Evolutionary conservation across 306 rosid genomes (phyloP), one percentile per base, ranked within the genome.

Genomic region (Rosa persica): DNA sequence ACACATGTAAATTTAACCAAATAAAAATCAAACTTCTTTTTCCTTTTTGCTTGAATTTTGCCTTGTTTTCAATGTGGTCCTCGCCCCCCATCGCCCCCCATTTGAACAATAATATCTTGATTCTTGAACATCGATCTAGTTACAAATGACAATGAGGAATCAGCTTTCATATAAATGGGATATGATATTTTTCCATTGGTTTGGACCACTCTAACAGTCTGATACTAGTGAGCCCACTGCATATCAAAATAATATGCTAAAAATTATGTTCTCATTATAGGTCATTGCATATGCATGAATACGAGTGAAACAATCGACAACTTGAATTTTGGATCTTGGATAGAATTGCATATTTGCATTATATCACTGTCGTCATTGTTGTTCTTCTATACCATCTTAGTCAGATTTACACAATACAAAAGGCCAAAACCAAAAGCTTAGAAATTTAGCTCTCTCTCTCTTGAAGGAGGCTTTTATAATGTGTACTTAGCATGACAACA

Each of bases 201-300:
- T 55, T 85, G 87, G 90, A 85, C 93, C 93, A 85, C 86, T 54
- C 5, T 46, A 38, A 46, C 36, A 60, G 65, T 60, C 13, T 74
- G 67, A 58, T 19, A 23, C 83, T 71, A 67, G 79, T 73, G 80
- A 40, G 76, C 73, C 67, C 16, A 34, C 40, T 22, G 25, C 20
- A 36, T 2, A 65, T 12, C 72, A 72, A 54, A 67, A 30, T n/a
- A 34, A 58, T 67, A 6, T 36, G 52, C 66, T 64, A 36, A 67
- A 40, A 34, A 66, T 61, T 72, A 82, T 57, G 23, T 25, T 19
- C 9, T 16, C 13, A 62, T 12, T 40, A 20, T 61, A 23, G 67
- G 76, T 71, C 76, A 76, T 1, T 22, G 57, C 57, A 77, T 58
- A 42, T 42, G 15, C 8, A 43, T 0, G 8, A 9, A 43, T 43